Evolutionary conservation across 495 filamentous ascomycete genomes (phyloP).

Genomic region (Geoglossum glabrum): DNA sequence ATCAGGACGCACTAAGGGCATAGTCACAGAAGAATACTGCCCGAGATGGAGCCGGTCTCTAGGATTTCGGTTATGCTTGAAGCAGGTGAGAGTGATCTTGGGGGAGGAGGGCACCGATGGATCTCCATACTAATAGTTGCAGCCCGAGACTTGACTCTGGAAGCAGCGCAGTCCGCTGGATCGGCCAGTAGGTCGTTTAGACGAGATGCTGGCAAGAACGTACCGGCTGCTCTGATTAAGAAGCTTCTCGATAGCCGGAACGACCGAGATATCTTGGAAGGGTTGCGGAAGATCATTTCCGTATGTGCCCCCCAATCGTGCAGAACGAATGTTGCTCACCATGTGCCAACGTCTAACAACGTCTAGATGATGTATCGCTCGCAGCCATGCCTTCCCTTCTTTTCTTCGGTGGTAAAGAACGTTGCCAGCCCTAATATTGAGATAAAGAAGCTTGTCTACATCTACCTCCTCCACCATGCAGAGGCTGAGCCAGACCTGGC

Average conservation of each 20-base stretch:
- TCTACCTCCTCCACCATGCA: conserved; percentile 88
- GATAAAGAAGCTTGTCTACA: conserved; percentile 94
- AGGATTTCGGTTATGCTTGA: conserved; percentile 83
- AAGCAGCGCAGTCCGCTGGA: conserved; percentile 68
- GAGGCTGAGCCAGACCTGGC: conserved; percentile 89
- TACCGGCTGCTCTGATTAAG: conserved; percentile 51
- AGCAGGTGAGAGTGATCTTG: conserved; percentile 38
- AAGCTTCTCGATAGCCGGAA: conserved; percentile 85
- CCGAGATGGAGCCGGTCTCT: conserved; percentile 82
- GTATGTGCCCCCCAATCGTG: conserved; percentile 24
- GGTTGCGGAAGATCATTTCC: conserved; percentile 71
- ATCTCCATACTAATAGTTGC: conserved; percentile 13
- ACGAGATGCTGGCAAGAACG: conserved; percentile 22
- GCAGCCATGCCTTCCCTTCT: conserved; percentile 66
- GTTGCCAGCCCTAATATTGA: conserved; percentile 78
- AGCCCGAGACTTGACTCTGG: conserved; percentile 91
- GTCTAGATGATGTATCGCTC: conserved; percentile 82
- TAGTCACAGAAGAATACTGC: background rate
- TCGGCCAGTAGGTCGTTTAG: conserved; percentile 24
- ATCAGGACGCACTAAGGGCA: background rate
- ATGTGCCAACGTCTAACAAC: too few species aligned
- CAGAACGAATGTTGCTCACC: too few species aligned
- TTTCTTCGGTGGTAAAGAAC: conserved; percentile 91
- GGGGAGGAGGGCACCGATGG: background rate
- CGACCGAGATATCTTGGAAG: conserved; percentile 84